Evolutionary conservation across 2,329 filamentous ascomycete species (phyloP).

Genomic region (Aspergillus quadrilineatus): DNA sequence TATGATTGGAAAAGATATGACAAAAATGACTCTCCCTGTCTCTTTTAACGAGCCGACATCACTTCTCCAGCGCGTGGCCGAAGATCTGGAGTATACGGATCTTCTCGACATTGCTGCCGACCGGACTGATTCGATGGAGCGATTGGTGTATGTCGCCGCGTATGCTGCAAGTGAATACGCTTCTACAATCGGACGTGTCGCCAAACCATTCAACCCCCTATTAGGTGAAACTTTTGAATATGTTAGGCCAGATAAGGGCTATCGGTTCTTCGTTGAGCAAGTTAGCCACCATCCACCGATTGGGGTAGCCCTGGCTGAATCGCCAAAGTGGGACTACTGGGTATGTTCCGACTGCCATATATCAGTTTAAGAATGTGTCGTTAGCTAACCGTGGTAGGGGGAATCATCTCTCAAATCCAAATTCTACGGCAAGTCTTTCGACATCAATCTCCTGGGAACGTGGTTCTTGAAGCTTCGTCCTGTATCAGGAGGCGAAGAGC

Average conservation of each 20-base stretch:
- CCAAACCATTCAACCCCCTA: slow-evolving; percentile 96
- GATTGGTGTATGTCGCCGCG: slow-evolving; percentile 89
- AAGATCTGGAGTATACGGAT: slow-evolving; percentile 98
- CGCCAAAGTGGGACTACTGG: slow-evolving; percentile 91
- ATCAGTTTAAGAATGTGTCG: neutral
- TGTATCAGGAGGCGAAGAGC: slow-evolving; percentile 70
- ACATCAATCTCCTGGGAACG: slow-evolving; percentile 92
- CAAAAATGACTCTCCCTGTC: slow-evolving; percentile 97
- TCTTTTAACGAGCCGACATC: slow-evolving; percentile 99
- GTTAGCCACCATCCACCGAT: slow-evolving; percentile 96
- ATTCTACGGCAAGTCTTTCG: slow-evolving; percentile 96
- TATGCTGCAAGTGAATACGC: slow-evolving; percentile 97
- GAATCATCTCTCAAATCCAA: slow-evolving; percentile 94
- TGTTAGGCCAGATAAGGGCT: slow-evolving; percentile 90
- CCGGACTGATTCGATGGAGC: slow-evolving; percentile 80
- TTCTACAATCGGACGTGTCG: slow-evolving; percentile 92
- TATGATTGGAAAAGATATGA: slow-evolving; percentile 99
- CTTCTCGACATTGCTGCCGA: slow-evolving; percentile 86
- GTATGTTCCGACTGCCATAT: slow-evolving; percentile 36
- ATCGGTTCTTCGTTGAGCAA: slow-evolving; percentile 97
- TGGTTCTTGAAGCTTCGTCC: slow-evolving; percentile 92
- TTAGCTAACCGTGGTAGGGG: slow-evolving; percentile 52
- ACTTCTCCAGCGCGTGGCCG: slow-evolving; percentile 86
- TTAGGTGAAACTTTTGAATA: slow-evolving; percentile 98
- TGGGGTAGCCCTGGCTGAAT: slow-evolving; percentile 89